A percentile compares a stretch with the other conserved stretches of the same genome.
These are phyloP conservation scores for Alternaria incomplexa DNA, from an alignment of 2,329 filamentous ascomycete species.

Conservation along the genomic window DNA sequence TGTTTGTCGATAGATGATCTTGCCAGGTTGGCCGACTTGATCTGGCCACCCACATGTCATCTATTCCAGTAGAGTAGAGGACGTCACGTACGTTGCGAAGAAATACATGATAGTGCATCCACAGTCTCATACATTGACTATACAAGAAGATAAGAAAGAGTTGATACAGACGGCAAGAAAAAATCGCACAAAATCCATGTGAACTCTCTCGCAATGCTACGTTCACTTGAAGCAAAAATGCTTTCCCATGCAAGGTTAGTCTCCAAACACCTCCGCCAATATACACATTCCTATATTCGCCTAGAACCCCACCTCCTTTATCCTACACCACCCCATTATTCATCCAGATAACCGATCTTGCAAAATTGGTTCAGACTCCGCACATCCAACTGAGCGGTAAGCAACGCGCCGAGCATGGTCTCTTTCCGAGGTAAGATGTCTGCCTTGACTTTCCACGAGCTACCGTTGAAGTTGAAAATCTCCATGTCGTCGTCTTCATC, in stretches of 20 bases:
- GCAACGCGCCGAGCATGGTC: conserved; percentile 54
- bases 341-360: conserved; percentile 46
- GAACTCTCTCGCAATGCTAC: conserved; percentile 1
- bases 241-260: neutral
- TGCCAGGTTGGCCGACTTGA: neutral
- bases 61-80: neutral
- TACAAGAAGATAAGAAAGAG: neutral
- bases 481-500: conserved; percentile 44
- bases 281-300: conserved; percentile 2
- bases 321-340: conserved; percentile 16
- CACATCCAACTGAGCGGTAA: conserved; percentile 52
- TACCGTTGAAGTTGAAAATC: conserved; percentile 38
- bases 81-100: neutral
- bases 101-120: neutral
- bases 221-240: neutral
- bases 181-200: neutral
- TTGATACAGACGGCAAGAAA: neutral
- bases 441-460: conserved; percentile 42
- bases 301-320: neutral
- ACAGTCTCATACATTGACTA: neutral
- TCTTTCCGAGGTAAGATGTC: conserved; percentile 55
- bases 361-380: conserved; percentile 52
- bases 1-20: neutral
- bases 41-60: neutral
- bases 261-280: neutral